Evolutionary conservation across 2,329 filamentous ascomycete genomes (phyloP).

Genomic region (Fusarium poae): DNA sequence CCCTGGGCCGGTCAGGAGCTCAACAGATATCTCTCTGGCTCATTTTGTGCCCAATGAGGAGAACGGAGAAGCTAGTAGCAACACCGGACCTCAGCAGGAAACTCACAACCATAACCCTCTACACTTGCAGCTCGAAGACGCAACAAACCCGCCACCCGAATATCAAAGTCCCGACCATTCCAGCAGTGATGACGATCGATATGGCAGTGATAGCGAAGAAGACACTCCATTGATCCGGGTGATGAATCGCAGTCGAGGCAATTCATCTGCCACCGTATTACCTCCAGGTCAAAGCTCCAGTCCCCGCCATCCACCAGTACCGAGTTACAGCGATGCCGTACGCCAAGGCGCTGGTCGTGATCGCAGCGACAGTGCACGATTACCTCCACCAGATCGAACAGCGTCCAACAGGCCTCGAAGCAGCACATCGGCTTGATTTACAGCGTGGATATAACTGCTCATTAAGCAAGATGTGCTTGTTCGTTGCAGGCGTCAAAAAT

Average conservation of each 20-base stretch:
- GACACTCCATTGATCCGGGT: slow-evolving; percentile 65
- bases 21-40: slow-evolving; percentile 95
- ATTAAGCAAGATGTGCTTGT: neutral
- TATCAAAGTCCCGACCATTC: slow-evolving; percentile 76
- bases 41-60: slow-evolving; percentile 81
- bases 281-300: slow-evolving; percentile 43
- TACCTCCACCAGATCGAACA: slow-evolving; percentile 35
- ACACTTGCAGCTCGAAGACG: slow-evolving; percentile 63
- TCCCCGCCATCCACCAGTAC: slow-evolving; percentile 73
- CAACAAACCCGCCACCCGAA: slow-evolving; percentile 75
- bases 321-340: slow-evolving; percentile 84
- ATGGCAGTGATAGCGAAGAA: slow-evolving; percentile 71
- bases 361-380: slow-evolving; percentile 44
- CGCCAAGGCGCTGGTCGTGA: slow-evolving; percentile 59
- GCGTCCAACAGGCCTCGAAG: slow-evolving; percentile 38
- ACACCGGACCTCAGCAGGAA: slow-evolving; percentile 43
- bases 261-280: slow-evolving; percentile 60
- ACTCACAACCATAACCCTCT: slow-evolving; percentile 56
- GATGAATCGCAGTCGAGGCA: slow-evolving; percentile 64
- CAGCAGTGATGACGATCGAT: slow-evolving; percentile 69
- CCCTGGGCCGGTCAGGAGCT: slow-evolving; percentile 88
- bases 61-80: slow-evolving; percentile 70
- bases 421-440: slow-evolving; percentile 35
- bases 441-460: neutral
- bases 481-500: neutral